Base-by-base conservation (phyloP, 768 basidiomycete species). In the Kwoniella heveanensis region DNA sequence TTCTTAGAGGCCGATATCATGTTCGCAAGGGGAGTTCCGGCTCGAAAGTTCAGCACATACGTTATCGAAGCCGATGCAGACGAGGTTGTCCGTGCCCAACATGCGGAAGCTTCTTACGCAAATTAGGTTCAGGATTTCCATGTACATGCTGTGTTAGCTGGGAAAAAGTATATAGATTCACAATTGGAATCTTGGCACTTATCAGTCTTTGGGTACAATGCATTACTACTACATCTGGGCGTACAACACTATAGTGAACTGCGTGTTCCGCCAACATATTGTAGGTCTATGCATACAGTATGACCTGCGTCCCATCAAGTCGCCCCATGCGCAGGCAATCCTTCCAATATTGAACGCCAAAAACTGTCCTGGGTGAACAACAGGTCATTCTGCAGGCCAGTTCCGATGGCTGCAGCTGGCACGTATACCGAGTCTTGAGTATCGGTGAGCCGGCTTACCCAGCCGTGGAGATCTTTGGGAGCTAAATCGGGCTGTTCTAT, bases 1-100 rank as follows among this genome's bases (percentile, higher is more conserved):
- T 62, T 62, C 59, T 26, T 56, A 12, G 74, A 77, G 26, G 62
- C 76, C 30, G 79, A 80, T 57, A 78, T 79, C 55, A 46, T 80
- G 60, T 80, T 79, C 66, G 69, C 67, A 52, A 66, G 72, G 6
- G 63, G 64, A 25, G 54, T 77, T 17, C 54, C 71, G 2, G 77
- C 79, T 5, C 65, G 79, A 29, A 60, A 74, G 32, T 80, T 77
- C 61, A 51, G 36, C 24, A 60, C 30, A 55, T 73, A 74, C 10
- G 57, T 68, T 4, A 71, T 80, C 58, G 61, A 66, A 21, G 50
- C 68, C 2, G 49, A 71, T 21, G 72, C 71, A 9, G 68, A 74
- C 53, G 57, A 69, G 52, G 67, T 71, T 22, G 57, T 58, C 2
- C 46, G 29, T 3, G 39, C 39, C 19, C 39, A 44, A 17, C 39